Conservation (phyloP, 2,329 filamentous ascomycete genomes). For the Aspergillus sp. region DNA sequence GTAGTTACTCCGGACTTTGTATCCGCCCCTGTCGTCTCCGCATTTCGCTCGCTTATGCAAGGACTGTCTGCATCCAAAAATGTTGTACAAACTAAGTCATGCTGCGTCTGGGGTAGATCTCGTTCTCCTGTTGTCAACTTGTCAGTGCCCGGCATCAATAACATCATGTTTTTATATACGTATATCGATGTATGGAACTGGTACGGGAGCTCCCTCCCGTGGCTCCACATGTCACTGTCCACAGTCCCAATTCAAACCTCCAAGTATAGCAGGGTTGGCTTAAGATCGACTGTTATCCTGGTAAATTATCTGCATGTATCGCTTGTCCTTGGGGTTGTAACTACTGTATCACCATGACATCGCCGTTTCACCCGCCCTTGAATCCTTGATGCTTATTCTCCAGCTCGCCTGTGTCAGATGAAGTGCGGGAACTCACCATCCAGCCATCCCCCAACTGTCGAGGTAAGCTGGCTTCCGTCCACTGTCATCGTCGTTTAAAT, state of each 20-base stretch:
- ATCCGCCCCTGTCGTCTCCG: constrained; percentile 18
- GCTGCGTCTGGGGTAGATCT: background rate
- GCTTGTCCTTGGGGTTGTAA: no score
- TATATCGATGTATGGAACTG: constrained; percentile 1
- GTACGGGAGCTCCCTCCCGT: constrained; percentile 13
- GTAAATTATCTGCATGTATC: no score
- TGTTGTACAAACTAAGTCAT: background rate
- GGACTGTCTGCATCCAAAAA: constrained; percentile 4
- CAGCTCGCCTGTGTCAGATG: constrained; percentile 7
- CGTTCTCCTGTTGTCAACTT: no score
- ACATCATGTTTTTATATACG: background rate
- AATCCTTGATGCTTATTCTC: constrained; percentile 11
- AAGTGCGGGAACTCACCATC: background rate
- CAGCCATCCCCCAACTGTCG: no score
- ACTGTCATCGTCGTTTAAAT: background rate
- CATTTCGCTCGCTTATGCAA: constrained; percentile 17
- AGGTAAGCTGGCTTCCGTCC: background rate
- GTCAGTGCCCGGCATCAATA: no score
- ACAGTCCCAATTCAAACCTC: background rate
- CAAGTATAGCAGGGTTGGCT: background rate
- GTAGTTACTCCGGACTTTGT: background rate
- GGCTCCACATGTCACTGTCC: constrained; percentile 13
- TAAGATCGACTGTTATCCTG: background rate
- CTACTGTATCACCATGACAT: background rate
- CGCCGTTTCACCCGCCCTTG: background rate